These are phyloP conservation scores for Penicillium aurantiogriseum DNA, from an alignment of 2,329 filamentous ascomycete species.

Conservation along the genomic window DNA sequence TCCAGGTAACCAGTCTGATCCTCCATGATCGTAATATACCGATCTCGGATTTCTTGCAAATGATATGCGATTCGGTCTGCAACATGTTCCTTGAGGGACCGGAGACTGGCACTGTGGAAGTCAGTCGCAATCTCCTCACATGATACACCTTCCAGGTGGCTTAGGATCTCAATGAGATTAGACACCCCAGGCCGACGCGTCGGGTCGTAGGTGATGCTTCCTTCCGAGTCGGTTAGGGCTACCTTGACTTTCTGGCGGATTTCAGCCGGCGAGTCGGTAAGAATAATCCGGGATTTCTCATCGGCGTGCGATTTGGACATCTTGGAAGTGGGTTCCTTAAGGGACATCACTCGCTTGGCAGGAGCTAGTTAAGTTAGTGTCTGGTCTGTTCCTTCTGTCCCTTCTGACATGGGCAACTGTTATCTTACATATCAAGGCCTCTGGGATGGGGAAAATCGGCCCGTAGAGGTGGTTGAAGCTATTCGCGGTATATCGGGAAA, in stretches of 20 bases:
- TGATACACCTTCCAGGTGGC: slow-evolving; percentile 57
- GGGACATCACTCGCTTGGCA: slow-evolving; percentile 83
- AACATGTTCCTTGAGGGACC: slow-evolving; percentile 63
- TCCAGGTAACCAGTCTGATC: slow-evolving; percentile 32
- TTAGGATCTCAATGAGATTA: slow-evolving; percentile 80
- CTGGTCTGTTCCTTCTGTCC: background rate
- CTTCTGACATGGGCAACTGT: background rate
- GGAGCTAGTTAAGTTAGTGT: slow-evolving; percentile 54
- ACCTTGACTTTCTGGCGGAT: slow-evolving; percentile 69
- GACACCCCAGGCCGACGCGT: slow-evolving; percentile 72
- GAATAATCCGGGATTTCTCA: slow-evolving; percentile 72
- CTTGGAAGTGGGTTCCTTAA: slow-evolving; percentile 73
- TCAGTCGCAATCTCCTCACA: slow-evolving; percentile 50
- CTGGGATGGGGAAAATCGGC: slow-evolving; percentile 61
- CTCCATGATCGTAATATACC: slow-evolving; percentile 31
- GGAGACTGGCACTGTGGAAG: slow-evolving; percentile 49
- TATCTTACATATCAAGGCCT: slow-evolving; percentile 68
- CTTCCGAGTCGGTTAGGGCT: slow-evolving; percentile 73
- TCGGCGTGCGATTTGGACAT: slow-evolving; percentile 90
- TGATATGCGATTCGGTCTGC: slow-evolving; percentile 44
- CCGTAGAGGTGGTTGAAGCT: slow-evolving; percentile 80
- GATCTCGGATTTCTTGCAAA: slow-evolving; percentile 36
- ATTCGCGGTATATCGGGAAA: slow-evolving; percentile 78
- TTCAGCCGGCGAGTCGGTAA: slow-evolving; percentile 66
- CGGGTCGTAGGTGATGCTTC: slow-evolving; percentile 71